Percentiles rank a stretch among this genome's conserved stretches.
Conservation (phyloP, 2,329 filamentous ascomycete genomes). For the Monilinia laxa region DNA sequence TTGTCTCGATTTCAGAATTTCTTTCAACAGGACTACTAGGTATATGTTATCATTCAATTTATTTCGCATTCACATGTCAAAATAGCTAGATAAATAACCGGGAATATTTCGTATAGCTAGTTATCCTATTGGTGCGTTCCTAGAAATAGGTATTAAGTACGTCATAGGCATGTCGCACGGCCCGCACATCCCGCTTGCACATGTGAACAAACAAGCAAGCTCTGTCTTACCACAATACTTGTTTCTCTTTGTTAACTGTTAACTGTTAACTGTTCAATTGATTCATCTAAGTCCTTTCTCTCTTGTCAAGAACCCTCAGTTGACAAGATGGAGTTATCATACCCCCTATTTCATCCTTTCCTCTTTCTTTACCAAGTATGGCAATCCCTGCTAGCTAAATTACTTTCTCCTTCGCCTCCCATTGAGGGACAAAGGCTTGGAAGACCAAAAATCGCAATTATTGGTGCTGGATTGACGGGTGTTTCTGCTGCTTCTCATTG, state of each 20-base stretch:
- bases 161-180: neutral
- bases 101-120: neutral
- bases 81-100: neutral
- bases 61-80: neutral
- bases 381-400: slow-evolving; percentile 61
- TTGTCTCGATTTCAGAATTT: no score
- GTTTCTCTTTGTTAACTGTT: neutral
- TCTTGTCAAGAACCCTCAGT: neutral
- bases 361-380: slow-evolving; percentile 62
- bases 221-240: neutral
- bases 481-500: slow-evolving; percentile 80
- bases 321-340: slow-evolving; percentile 27
- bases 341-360: slow-evolving; percentile 52
- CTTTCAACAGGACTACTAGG: no score
- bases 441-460: slow-evolving; percentile 65
- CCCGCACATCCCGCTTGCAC: slow-evolving; percentile 7
- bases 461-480: slow-evolving; percentile 70
- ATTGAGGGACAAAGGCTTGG: slow-evolving; percentile 55
- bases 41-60: no score
- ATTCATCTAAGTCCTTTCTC: neutral
- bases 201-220: neutral
- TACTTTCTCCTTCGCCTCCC: slow-evolving; percentile 71
- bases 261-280: neutral
- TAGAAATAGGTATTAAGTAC: neutral
- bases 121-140: neutral